Evolutionary conservation across 768 basidiomycete genomes (phyloP).

Genomic region (Termitomyces bulborhizus): DNA sequence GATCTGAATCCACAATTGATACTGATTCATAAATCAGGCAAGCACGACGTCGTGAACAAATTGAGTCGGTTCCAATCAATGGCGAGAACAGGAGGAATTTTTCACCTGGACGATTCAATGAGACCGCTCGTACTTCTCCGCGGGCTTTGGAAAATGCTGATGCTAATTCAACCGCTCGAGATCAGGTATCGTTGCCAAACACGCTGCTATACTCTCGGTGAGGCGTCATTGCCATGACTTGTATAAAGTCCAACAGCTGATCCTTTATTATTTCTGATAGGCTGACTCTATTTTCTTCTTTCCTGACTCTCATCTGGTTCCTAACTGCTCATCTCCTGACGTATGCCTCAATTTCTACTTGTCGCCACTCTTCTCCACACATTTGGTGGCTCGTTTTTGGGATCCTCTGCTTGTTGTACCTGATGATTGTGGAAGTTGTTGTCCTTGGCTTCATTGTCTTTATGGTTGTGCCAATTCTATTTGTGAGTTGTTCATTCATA

Average conservation of each 20-base stretch:
- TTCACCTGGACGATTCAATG: not conserved
- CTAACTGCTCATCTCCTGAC: slow-evolving; percentile 73
- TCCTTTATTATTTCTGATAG: slow-evolving; percentile 23
- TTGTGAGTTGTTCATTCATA: slow-evolving; percentile 43
- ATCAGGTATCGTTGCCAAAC: slow-evolving; percentile 10
- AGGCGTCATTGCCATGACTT: slow-evolving; percentile 17
- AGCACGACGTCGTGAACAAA: slow-evolving; percentile 8
- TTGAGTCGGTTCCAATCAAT: not conserved
- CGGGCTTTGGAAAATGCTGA: not conserved
- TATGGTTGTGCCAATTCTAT: slow-evolving; percentile 70
- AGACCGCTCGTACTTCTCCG: slow-evolving; percentile 1
- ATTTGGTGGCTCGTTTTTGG: slow-evolving; percentile 86
- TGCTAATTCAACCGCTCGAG: not conserved
- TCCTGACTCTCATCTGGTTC: slow-evolving; percentile 79
- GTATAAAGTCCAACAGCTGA: slow-evolving; percentile 8
- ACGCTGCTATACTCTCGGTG: slow-evolving; percentile 34
- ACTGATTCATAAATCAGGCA: slow-evolving; percentile 4
- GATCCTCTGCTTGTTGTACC: slow-evolving; percentile 73
- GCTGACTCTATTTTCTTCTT: slow-evolving; percentile 56
- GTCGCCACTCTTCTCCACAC: slow-evolving; percentile 69
- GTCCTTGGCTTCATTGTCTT: slow-evolving; percentile 73
- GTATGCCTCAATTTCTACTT: slow-evolving; percentile 71
- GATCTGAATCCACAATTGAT: not conserved
- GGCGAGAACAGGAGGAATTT: not conserved
- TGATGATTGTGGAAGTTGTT: slow-evolving; percentile 64